A percentile compares a stretch with the other conserved stretches of the same genome.
Conservation (phyloP, 1,139 yeast genomes). For the Yamadazyma oceani region DNA sequence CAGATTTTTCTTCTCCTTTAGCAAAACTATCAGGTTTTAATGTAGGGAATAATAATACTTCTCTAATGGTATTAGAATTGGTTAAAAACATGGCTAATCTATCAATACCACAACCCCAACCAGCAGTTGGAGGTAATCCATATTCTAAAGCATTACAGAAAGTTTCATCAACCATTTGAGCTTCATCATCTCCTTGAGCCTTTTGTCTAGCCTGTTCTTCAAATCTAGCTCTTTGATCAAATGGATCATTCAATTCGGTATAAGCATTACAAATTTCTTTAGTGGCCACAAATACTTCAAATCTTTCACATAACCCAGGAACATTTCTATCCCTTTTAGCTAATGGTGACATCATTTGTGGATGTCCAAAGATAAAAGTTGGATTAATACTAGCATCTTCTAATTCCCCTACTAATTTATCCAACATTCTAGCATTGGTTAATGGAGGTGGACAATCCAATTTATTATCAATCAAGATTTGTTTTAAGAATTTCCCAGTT, state of each 20-base stretch:
- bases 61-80: conserved; percentile 95
- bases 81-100: conserved; percentile 98
- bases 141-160: conserved; percentile 98
- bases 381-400: conserved; percentile 96
- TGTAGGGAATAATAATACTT: conserved; percentile 96
- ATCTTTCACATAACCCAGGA: conserved; percentile 97
- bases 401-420: conserved; percentile 91
- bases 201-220: conserved; percentile 99
- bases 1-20: conserved; percentile 37
- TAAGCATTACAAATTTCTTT: conserved; percentile 98
- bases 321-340: conserved; percentile 92
- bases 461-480: conserved; percentile 73
- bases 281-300: conserved; percentile 97
- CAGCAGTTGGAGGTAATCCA: conserved; percentile 99
- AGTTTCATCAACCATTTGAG: conserved; percentile 92
- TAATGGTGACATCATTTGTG: conserved; percentile 99
- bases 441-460: conserved; percentile 95
- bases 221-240: conserved; percentile 94
- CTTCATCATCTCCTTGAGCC: conserved; percentile 99
- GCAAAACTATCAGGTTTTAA: conserved; percentile 82
- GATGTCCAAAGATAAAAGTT: conserved; percentile 97
- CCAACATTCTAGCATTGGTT: conserved; percentile 98
- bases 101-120: conserved; percentile 99
- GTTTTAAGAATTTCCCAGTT: conserved; percentile 87
- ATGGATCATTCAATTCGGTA: conserved; percentile 98